Base-by-base conservation (phyloP, 805 yeast species). In the Saccharomycopsis sp. region DNA sequence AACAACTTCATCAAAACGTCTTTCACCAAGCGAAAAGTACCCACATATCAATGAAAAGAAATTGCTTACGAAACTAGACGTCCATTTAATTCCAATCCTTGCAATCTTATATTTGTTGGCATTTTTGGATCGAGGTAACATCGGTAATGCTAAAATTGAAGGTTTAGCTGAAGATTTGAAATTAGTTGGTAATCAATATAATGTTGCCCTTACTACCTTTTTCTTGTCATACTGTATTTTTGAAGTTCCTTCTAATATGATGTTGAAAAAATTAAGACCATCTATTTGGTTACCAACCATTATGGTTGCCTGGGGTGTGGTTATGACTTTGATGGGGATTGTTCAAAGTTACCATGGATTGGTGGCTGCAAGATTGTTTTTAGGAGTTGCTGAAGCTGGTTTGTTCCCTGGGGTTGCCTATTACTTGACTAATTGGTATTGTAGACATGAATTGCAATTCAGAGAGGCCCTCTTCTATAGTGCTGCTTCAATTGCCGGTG, bases 331-430 rank as follows among this genome's bases (percentile, higher is more conserved):
- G 13, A 59, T 61, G 41, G 69, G 65, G 1, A 48, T 56, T 34
- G 64, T 65, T 19, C 59, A 58, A 43, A 52, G 53, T 38, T 54
- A 59, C 47, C 40, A 52, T 47, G 51, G 61, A 43, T 44, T 65
- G 13, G 50, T 62, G 31, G 61, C 62, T 4, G 56, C 61, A 11
- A 52, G 74, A 23, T 59, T 65, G 11, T 60, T 66, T 31, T 57
- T 70, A 11, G 74, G 74, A 2, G 58, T 63, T 9, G 54, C 67
- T 23, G 72, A 70, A 41, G 66, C 72, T 19, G 72, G 70, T 2
- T 59, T 70, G 35, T 65, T 64, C 44, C 71, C 75, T 0, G 74
- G 71, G 13, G 59, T 67, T 16, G 56, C 58, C 19, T 64, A 66
- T 43, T 55, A 61, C 54, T 58, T 70, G 24, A 59, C 70, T 26